Percentiles rank a stretch among this genome's conserved stretches.
These are phyloP conservation scores for Ophiostoma ips DNA, from an alignment of 2,329 filamentous ascomycete species.

Conservation along the genomic window DNA sequence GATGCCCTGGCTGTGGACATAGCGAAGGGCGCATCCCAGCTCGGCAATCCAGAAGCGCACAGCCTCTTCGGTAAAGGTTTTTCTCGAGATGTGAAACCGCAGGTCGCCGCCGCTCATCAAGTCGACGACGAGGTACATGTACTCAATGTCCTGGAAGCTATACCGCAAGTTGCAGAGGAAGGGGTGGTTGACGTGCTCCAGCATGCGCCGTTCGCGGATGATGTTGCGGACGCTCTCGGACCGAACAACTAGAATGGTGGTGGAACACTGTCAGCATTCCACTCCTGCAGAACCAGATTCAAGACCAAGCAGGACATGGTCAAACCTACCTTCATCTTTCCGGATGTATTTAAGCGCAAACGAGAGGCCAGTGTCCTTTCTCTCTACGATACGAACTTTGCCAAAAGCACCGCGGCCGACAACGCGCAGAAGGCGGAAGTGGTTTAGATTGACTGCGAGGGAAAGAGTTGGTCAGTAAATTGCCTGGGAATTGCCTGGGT, in stretches of 20 bases:
- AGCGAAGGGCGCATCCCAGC: constrained; percentile 77
- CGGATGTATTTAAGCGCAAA: constrained; percentile 97
- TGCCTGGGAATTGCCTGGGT: background rate
- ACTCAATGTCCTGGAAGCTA: constrained; percentile 98
- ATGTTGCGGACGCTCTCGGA: constrained; percentile 98
- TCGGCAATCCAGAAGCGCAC: constrained; percentile 96
- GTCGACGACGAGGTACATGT: constrained; percentile 97
- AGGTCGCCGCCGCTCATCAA: constrained; percentile 96
- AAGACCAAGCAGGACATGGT: background rate
- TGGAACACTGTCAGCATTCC: background rate
- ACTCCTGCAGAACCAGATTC: too few species aligned
- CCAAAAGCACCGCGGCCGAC: constrained; percentile 97
- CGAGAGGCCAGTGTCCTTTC: constrained; percentile 84
- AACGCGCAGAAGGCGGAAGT: constrained; percentile 88
- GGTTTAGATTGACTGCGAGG: constrained; percentile 74
- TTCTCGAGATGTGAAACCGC: constrained; percentile 93
- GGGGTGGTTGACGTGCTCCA: constrained; percentile 93
- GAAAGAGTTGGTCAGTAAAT: background rate
- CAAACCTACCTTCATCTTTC: constrained; percentile 78
- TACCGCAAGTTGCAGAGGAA: constrained; percentile 98
- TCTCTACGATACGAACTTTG: constrained; percentile 96
- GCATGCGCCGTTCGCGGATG: constrained; percentile 91
- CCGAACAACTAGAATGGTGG: constrained; percentile 57
- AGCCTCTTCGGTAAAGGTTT: constrained; percentile 94
- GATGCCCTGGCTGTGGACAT: constrained; percentile 75